Conservation (phyloP, 2,329 filamentous ascomycete genomes). For the Talaromyces sp. region DNA sequence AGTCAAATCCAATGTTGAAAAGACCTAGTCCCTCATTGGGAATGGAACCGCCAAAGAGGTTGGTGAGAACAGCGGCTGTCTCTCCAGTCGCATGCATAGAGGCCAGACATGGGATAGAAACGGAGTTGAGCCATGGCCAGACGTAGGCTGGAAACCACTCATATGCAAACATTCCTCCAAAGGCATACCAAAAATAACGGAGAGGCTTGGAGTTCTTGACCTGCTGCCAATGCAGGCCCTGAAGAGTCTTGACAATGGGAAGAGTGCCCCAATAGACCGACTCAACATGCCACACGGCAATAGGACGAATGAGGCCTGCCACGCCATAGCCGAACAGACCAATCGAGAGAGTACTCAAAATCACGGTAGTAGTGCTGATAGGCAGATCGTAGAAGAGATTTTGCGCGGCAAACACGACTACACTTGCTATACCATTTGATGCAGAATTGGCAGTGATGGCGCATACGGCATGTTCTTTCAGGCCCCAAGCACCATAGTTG, state of each 20-base stretch:
- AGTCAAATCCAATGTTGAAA: slow-evolving; percentile 52
- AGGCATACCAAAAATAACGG: slow-evolving; percentile 53
- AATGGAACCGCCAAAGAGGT: slow-evolving; percentile 51
- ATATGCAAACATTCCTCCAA: slow-evolving; percentile 49
- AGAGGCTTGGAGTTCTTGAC: slow-evolving; percentile 52
- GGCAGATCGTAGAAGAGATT: slow-evolving; percentile 53
- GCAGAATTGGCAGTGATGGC: slow-evolving; percentile 55
- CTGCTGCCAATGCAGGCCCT: slow-evolving; percentile 54
- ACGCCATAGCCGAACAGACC: slow-evolving; percentile 56
- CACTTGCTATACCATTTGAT: slow-evolving; percentile 47
- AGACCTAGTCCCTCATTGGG: slow-evolving; percentile 55
- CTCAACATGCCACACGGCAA: slow-evolving; percentile 56
- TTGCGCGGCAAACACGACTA: slow-evolving; percentile 48
- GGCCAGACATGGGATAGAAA: slow-evolving; percentile 55
- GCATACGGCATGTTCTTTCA: slow-evolving; percentile 57
- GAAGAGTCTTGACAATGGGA: slow-evolving; percentile 53
- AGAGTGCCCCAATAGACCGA: slow-evolving; percentile 56
- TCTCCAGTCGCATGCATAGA: slow-evolving; percentile 50
- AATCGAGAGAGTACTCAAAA: slow-evolving; percentile 53
- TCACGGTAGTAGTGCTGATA: slow-evolving; percentile 46
- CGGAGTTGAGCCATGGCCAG: slow-evolving; percentile 54
- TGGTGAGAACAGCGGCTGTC: slow-evolving; percentile 46
- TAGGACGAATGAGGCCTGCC: slow-evolving; percentile 52
- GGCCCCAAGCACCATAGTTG: slow-evolving; percentile 51
- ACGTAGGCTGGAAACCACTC: slow-evolving; percentile 57